These are phyloP conservation scores for Chalaropsis thielavioides DNA, from an alignment of 2,329 filamentous ascomycete genomes.

Conservation along the genomic window DNA sequence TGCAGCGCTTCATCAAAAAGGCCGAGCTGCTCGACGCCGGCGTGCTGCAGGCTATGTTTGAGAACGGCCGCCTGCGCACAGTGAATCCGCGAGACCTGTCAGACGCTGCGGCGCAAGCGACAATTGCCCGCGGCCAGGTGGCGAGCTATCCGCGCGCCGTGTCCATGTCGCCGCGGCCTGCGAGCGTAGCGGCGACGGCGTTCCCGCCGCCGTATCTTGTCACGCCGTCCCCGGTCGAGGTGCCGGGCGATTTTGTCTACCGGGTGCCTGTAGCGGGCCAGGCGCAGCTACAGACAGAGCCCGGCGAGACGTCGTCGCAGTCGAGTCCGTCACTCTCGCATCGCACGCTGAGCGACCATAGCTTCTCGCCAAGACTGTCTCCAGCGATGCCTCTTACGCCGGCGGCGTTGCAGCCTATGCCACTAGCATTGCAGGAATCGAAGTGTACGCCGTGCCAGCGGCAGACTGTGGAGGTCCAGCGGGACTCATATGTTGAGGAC, in stretches of 20 bases:
- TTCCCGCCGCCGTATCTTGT: not conserved
- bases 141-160: not conserved
- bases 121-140: slow-evolving; percentile 7
- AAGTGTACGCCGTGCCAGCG: not conserved
- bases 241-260: slow-evolving; percentile 1
- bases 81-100: slow-evolving; percentile 39
- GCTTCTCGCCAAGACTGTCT: not conserved
- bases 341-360: not conserved
- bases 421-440: not conserved
- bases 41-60: slow-evolving; percentile 51
- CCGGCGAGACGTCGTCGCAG: not conserved
- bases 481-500: not conserved
- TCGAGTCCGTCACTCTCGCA: not conserved
- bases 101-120: slow-evolving; percentile 18
- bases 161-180: not conserved
- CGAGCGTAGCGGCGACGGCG: too few species aligned
- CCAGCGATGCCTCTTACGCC: not conserved
- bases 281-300: not conserved
- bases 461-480: not conserved
- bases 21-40: slow-evolving; percentile 54
- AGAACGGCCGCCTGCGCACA: slow-evolving; percentile 48
- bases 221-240: not conserved
- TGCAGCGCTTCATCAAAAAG: slow-evolving; percentile 55
- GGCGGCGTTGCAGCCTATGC: not conserved
- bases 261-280: not conserved